Percentiles rank a stretch among this genome's conserved stretches.
phyloP scores from a whole-genome alignment of 2,329 filamentous ascomycete species.

The Hypoxylon sp. region DNA sequence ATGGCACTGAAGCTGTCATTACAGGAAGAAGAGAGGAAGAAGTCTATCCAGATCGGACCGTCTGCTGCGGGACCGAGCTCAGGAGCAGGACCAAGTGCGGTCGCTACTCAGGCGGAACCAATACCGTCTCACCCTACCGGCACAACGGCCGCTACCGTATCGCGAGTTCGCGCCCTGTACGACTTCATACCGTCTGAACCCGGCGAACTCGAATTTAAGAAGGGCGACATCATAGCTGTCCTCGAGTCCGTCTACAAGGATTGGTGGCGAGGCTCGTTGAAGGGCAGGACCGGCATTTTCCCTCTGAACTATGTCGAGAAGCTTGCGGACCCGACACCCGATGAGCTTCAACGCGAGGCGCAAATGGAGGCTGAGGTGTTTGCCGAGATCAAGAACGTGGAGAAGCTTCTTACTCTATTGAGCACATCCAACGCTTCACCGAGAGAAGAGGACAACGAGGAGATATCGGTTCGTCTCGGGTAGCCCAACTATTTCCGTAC shows the following conservation, averaged over 20 bases:
- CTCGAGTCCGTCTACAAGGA: conserved; percentile 99
- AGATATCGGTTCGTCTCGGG: conserved; percentile 79
- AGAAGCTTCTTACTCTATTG: conserved; percentile 85
- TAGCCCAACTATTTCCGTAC: background rate
- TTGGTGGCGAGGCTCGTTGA: conserved; percentile 97
- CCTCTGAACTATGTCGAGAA: conserved; percentile 99
- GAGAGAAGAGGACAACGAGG: conserved; percentile 93
- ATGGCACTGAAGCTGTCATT: conserved; percentile 95
- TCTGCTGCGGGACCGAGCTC: conserved; percentile 55
- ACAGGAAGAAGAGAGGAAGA: conserved; percentile 82
- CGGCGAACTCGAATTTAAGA: conserved; percentile 95
- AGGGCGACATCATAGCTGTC: conserved; percentile 97
- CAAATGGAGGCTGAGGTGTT: conserved; percentile 88
- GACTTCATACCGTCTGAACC: conserved; percentile 96
- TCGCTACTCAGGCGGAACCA: conserved; percentile 58
- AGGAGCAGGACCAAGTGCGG: conserved; percentile 49
- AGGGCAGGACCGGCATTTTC: conserved; percentile 97
- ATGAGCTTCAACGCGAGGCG: conserved; percentile 94
- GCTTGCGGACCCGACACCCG: conserved; percentile 90
- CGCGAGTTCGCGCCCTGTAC: conserved; percentile 90
- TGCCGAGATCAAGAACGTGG: conserved; percentile 74
- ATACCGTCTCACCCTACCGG: conserved; percentile 78
- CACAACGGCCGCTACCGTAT: conserved; percentile 96
- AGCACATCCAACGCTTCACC: conserved; percentile 87
- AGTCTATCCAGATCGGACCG: conserved; percentile 57